Percentiles rank a stretch among this genome's conserved stretches.
Evolutionary conservation across 2,329 filamentous ascomycete genomes (phyloP).

Genomic region (Fusarium paranaense): DNA sequence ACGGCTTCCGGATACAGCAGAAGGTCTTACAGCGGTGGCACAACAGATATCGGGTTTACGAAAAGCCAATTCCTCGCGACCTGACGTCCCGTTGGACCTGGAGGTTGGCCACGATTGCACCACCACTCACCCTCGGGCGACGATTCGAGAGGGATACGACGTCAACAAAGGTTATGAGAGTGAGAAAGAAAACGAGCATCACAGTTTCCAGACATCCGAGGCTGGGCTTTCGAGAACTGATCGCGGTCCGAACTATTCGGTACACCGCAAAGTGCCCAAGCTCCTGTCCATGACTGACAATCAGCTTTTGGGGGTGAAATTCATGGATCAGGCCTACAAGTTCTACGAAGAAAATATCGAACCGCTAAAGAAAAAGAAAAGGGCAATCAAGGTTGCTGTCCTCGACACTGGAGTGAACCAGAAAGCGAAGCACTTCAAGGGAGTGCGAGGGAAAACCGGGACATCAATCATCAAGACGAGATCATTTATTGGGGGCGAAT

Average conservation of each 20-base stretch:
- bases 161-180: neutral
- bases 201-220: neutral
- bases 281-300: no score
- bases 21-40: neutral
- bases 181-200: neutral
- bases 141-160: neutral
- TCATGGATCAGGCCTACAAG: neutral
- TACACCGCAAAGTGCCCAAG: no score
- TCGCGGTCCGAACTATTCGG: neutral
- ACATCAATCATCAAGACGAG: no score
- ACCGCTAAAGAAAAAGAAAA: no score
- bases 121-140: neutral
- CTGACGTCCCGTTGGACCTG: neutral
- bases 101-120: neutral
- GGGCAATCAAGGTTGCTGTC: conserved; percentile 10
- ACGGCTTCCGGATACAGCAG: neutral
- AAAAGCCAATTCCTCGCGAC: neutral
- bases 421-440: no score
- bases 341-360: neutral
- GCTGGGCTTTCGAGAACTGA: neutral
- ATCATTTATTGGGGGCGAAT: no score
- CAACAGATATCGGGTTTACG: neutral
- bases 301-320: no score
- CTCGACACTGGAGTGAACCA: conserved; percentile 12
- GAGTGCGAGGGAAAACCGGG: no score